Conservation (phyloP, 768 basidiomycete species). For the Tylopilus subfusipes region DNA sequence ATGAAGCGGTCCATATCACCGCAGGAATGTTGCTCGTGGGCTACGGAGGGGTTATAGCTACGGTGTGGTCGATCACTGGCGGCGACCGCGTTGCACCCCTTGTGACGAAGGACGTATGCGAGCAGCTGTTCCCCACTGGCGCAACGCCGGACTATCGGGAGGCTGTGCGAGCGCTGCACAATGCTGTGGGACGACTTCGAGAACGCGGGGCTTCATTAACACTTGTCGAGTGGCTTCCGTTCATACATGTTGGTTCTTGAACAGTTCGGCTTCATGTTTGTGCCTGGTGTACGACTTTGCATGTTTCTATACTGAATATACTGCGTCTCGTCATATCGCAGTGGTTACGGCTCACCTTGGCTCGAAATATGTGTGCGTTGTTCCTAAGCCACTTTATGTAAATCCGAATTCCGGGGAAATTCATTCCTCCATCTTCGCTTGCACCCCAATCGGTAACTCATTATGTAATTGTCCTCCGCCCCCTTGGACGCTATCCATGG, state of each 20-base stretch:
- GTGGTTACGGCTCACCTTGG: background rate
- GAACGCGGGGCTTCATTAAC: background rate
- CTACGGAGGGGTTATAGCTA: slow-evolving; percentile 34
- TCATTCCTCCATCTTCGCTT: too few species aligned
- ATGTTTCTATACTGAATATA: too few species aligned
- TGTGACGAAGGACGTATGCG: background rate
- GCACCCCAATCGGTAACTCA: background rate
- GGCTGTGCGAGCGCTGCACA: background rate
- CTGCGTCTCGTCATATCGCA: background rate
- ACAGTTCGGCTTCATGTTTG: background rate
- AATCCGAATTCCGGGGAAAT: too few species aligned
- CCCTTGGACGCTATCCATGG: too few species aligned
- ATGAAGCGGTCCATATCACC: slow-evolving; percentile 41
- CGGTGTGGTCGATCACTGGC: slow-evolving; percentile 43
- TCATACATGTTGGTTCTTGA: background rate
- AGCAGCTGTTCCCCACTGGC: background rate
- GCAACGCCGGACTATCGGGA: slow-evolving; percentile 10
- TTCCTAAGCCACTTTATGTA: too few species aligned
- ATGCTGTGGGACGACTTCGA: background rate
- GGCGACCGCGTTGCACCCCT: slow-evolving; percentile 10
- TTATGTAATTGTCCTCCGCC: too few species aligned
- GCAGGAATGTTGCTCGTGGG: slow-evolving; percentile 36
- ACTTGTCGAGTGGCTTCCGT: background rate
- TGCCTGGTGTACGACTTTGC: too few species aligned
- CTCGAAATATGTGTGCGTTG: too few species aligned